Evolutionary conservation across 345 rosid species (phyloP).

Genomic region (Mangifera indica): DNA sequence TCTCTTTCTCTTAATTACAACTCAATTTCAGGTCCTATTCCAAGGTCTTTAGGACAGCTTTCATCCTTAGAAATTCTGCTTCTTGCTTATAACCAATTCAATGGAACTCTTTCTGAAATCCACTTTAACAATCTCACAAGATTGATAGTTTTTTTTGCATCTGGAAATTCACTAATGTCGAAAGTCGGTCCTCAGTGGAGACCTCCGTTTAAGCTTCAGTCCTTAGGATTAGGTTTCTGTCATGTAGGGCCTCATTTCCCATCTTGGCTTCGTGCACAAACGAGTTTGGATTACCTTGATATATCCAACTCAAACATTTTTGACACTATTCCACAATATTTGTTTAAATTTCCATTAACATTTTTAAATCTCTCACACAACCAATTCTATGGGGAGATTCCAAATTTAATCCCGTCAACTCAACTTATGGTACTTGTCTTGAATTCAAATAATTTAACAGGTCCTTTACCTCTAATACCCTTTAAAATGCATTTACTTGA

Average conservation of each 20-base stretch:
- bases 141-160: too few species aligned
- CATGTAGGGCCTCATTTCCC: too few species aligned
- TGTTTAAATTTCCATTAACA: neutral
- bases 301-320: too few species aligned
- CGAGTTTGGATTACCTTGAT: too few species aligned
- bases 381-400: conserved; percentile 23
- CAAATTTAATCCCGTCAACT: conserved; percentile 10
- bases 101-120: too few species aligned
- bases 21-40: neutral
- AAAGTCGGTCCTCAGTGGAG: too few species aligned
- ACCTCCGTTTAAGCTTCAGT: too few species aligned
- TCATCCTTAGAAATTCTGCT: neutral
- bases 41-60: neutral
- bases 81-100: neutral
- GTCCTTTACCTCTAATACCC: conserved; percentile 15
- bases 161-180: too few species aligned
- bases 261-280: too few species aligned
- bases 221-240: too few species aligned
- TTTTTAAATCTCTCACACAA: conserved; percentile 33
- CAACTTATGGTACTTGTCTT: conserved; percentile 19
- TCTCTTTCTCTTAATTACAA: neutral
- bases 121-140: too few species aligned
- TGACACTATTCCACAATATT: too few species aligned
- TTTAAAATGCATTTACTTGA: neutral
- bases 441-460: neutral